Evolutionary conservation across 192 early-diverging fungal genomes (phyloP).

Genomic region (Lobosporangium transversale): DNA sequence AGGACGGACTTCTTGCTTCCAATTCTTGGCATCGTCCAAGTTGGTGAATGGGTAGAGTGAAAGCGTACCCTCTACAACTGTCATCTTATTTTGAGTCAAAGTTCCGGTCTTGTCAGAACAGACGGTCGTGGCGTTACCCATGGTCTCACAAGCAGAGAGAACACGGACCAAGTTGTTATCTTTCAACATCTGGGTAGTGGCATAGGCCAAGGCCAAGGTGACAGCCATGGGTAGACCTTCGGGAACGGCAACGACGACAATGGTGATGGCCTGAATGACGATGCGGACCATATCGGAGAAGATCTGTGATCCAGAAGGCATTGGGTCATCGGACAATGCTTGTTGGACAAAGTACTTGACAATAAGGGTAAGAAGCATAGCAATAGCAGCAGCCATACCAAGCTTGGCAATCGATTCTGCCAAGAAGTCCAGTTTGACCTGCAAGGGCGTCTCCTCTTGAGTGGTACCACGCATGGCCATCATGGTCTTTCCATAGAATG

Average conservation of each 20-base stretch:
- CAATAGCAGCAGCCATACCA: constrained; percentile 82
- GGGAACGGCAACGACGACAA: constrained; percentile 86
- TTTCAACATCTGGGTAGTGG: constrained; percentile 83
- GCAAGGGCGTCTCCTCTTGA: constrained; percentile 89
- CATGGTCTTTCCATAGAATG: constrained; percentile 92
- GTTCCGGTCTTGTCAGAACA: constrained; percentile 93
- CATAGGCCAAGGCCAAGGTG: constrained; percentile 85
- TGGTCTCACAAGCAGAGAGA: constrained; percentile 83
- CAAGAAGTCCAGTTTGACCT: constrained; percentile 88
- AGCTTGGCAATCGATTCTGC: constrained; percentile 96
- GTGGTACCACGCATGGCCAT: constrained; percentile 81
- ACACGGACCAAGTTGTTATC: constrained; percentile 85
- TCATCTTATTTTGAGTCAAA: constrained; percentile 87
- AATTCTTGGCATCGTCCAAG: constrained; percentile 55
- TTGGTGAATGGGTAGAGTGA: constrained; percentile 58
- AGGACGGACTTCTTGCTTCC: constrained; percentile 58
- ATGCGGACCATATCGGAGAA: constrained; percentile 72
- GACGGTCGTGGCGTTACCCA: constrained; percentile 84
- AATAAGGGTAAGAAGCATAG: constrained; percentile 81
- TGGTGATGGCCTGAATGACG: constrained; percentile 83
- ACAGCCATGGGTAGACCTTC: constrained; percentile 91
- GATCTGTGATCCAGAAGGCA: constrained; percentile 65
- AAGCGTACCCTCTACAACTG: constrained; percentile 72
- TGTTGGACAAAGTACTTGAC: constrained; percentile 71
- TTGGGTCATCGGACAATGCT: constrained; percentile 60